phyloP scores from a whole-genome alignment of 495 filamentous ascomycete species.

The Bathelium albidoporum region DNA sequence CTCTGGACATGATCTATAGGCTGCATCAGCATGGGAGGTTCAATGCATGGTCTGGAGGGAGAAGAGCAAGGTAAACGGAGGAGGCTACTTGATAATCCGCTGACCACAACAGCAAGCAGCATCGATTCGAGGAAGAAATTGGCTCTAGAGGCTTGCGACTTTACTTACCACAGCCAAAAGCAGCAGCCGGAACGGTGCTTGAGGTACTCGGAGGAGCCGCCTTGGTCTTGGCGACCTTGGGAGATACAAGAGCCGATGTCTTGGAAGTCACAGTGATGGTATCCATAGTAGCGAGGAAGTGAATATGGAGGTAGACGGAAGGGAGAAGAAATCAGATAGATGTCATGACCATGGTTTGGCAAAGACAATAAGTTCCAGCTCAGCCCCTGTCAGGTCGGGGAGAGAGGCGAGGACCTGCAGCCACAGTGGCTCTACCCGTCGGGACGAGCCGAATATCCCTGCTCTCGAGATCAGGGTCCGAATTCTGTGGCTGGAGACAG shows the following conservation, averaged over 20 bases:
- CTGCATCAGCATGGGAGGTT: conserved; percentile 6
- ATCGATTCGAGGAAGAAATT: background rate
- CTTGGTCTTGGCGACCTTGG: conserved; percentile 30
- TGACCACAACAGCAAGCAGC: too few relatives aligned
- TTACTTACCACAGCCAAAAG: conserved; percentile 24
- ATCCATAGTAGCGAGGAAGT: conserved; percentile 21
- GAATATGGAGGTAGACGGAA: too few relatives aligned
- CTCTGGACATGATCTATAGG: conserved; percentile 26
- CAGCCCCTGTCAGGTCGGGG: background rate
- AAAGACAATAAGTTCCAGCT: background rate
- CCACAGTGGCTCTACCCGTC: background rate
- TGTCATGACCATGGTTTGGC: background rate
- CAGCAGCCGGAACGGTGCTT: conserved; percentile 17
- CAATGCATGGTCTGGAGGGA: background rate
- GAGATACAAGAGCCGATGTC: conserved; percentile 24
- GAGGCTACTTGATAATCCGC: background rate
- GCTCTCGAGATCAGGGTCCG: background rate
- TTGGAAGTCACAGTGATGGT: conserved; percentile 21
- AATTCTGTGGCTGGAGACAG: background rate
- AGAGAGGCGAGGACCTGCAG: background rate
- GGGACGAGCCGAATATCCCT: background rate
- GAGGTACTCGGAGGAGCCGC: conserved; percentile 9
- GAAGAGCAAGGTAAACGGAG: conserved; percentile 15
- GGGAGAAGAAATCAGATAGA: background rate
- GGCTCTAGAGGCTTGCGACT: background rate